Evolutionary conservation across 768 basidiomycete genomes (phyloP).

Genomic region (Psilocybe tampanensis): DNA sequence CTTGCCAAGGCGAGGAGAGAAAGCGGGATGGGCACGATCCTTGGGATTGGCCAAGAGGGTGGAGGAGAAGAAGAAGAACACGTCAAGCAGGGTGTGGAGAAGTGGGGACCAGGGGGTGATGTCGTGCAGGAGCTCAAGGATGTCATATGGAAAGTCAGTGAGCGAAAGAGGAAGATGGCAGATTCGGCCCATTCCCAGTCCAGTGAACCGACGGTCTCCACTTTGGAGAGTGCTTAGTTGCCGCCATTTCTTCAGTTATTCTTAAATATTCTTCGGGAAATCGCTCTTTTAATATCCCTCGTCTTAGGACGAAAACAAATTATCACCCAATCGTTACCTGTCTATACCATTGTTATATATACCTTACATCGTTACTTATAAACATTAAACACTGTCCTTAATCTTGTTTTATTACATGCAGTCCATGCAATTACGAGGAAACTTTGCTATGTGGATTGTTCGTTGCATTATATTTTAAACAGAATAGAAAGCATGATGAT

Average conservation of each 20-base stretch:
- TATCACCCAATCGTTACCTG: no score
- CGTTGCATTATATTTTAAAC: no score
- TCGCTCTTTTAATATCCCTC: no score
- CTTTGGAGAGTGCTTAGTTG: constrained; percentile 13
- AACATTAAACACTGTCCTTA: no score
- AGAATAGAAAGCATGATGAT: no score
- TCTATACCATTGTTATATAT: no score
- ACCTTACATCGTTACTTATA: no score
- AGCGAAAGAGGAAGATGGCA: constrained; percentile 59
- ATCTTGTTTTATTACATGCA: no score
- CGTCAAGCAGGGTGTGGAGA: constrained; percentile 34
- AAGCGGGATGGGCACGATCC: constrained; percentile 32
- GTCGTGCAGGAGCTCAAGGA: constrained; percentile 86
- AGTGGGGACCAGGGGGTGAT: constrained; percentile 76
- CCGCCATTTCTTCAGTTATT: neutral
- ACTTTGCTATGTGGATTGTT: no score
- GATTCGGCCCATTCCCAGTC: neutral
- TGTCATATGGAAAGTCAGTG: constrained; percentile 85
- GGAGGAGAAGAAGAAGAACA: constrained; percentile 17
- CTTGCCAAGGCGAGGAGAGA: constrained; percentile 57
- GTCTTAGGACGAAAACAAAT: no score
- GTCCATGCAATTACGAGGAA: no score
- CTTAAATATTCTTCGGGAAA: no score
- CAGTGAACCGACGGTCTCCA: neutral
- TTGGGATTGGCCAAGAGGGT: constrained; percentile 20